These are phyloP conservation scores for Epichloe sylvatica DNA, from an alignment of 2,329 filamentous ascomycete species.

Conservation along the genomic window DNA sequence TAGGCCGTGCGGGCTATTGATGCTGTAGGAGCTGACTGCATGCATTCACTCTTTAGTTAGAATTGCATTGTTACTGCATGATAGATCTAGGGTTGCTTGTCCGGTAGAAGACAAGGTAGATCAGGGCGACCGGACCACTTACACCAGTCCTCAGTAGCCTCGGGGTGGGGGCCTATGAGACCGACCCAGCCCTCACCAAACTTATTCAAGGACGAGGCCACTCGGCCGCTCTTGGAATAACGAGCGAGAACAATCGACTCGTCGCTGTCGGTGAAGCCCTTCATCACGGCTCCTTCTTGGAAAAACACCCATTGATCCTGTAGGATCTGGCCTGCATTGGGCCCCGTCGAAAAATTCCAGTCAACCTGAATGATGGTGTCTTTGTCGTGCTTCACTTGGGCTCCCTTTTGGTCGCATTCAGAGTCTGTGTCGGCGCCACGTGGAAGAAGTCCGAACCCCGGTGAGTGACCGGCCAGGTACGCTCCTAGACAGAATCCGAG, in stretches of 20 bases:
- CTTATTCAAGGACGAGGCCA: conserved; percentile 12
- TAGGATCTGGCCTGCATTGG: conserved; percentile 7
- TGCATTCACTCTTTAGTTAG: background rate
- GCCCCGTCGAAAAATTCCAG: conserved; percentile 12
- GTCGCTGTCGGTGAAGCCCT: conserved; percentile 7
- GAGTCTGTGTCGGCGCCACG: conserved; percentile 6
- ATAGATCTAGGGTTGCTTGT: background rate
- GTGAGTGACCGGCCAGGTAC: conserved; percentile 13
- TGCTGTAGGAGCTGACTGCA: conserved; percentile 5
- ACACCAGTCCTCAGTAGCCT: conserved; percentile 15
- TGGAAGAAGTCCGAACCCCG: conserved; percentile 12
- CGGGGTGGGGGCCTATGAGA: conserved; percentile 14
- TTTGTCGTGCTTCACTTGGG: conserved; percentile 10
- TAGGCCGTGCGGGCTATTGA: conserved; percentile 12
- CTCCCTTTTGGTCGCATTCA: conserved; percentile 7
- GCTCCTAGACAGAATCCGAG: conserved; percentile 17
- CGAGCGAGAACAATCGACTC: conserved; percentile 9
- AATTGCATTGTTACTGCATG: background rate
- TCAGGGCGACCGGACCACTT: conserved; percentile 5
- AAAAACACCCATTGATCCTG: conserved; percentile 14
- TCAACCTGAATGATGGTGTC: conserved; percentile 14
- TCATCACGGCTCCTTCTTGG: conserved; percentile 14
- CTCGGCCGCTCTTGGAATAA: conserved; percentile 12
- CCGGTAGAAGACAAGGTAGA: too few relatives aligned
- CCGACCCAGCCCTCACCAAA: conserved; percentile 15